Base-by-base conservation (phyloP, 2,329 filamentous ascomycete species). In the Trichoderma koningii region DNA sequence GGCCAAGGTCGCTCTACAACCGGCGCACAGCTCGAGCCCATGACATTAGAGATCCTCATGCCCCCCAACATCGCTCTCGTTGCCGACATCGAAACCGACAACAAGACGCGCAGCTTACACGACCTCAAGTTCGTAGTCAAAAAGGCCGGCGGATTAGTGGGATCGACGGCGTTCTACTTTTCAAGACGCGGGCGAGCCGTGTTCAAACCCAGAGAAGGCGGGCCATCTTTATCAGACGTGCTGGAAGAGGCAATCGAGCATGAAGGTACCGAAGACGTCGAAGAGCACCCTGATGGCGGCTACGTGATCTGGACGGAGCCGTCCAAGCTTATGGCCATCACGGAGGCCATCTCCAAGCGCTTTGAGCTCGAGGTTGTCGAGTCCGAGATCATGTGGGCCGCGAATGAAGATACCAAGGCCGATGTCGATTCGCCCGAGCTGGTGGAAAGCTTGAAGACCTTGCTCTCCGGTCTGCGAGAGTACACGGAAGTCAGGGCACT, bases 21-120 rank as follows among this genome's bases (percentile, higher is more conserved):
- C 5, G 95, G 95, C 61, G 85, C 85, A 17, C 83, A 87, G 15
- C 85, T 98, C n/a, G 93, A 97, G 74, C 81, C 80, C 41, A 76
- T 95, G 59, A 90, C 87, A 0, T 83, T 96, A 59, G 94, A 98
- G 80, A 88, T 88, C 28, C 90, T 97, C 69, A 79, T 96, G 67
- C 90, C 91, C 2, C 86, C 89, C 2, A 87, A 89, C 38, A 85
- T 93, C 1, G 92, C 91, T 12, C 81, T 94, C 6, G 88, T 98
- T 12, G 85, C 97, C 73, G 93, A 97, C 71, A 87, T 89, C 71
- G 89, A 95, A 76, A 94, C 92, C 5, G 93, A 97, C 71, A 92
- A 87, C 76, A 93, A 90, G 75, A 82, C 83, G 47, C 87, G 91
- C 38, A 86, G 88, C 7, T 76, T 96, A 53, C 86, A 90, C 71